Evolutionary conservation across 495 filamentous ascomycete genomes (phyloP).

Genomic region (Podospora conica): DNA sequence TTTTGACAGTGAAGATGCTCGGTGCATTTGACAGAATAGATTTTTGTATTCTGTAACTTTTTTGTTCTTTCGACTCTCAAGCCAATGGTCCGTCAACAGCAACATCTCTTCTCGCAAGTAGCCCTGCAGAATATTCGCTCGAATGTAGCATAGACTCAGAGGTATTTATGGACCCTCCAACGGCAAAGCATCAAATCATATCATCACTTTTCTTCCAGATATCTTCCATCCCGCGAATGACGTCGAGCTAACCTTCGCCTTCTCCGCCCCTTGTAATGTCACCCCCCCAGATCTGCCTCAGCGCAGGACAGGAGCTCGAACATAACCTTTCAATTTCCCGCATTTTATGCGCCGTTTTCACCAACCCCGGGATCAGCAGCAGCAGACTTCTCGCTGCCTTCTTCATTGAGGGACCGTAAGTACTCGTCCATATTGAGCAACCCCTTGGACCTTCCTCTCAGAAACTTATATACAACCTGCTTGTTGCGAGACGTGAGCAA

Average conservation of each 20-base stretch:
- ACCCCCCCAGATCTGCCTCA: background rate
- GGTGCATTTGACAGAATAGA: background rate
- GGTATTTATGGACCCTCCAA: background rate
- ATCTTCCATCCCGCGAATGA: background rate
- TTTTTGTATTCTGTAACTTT: background rate
- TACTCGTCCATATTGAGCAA: background rate
- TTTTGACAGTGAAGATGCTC: background rate
- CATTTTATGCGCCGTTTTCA: background rate
- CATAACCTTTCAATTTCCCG: background rate
- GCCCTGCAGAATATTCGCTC: background rate
- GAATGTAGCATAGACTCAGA: too few species aligned
- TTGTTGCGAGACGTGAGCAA: background rate
- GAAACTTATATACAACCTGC: background rate
- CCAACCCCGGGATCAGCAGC: background rate
- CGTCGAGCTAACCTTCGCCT: background rate
- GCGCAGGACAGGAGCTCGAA: background rate
- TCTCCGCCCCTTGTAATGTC: background rate
- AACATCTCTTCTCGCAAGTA: background rate
- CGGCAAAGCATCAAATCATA: background rate
- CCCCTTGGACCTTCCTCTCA: background rate
- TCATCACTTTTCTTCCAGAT: background rate
- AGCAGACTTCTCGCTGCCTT: background rate
- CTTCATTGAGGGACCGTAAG: background rate
- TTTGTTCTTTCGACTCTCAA: background rate
- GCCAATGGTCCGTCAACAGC: background rate